Conservation (phyloP, 2,329 filamentous ascomycete species). For the Colletotrichum costaricense region DNA sequence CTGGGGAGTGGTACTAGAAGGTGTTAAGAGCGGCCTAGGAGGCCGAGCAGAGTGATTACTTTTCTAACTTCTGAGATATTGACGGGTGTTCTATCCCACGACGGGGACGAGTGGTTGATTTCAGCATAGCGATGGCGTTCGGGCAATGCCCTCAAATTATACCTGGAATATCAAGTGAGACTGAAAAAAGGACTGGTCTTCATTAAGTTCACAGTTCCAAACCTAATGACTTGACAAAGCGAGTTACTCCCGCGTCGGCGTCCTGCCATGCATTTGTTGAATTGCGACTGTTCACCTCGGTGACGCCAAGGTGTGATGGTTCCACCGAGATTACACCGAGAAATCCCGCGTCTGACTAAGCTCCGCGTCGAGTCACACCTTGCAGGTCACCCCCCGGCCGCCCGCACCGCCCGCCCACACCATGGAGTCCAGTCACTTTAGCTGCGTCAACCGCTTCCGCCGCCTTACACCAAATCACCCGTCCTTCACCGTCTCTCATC, state of each 20-base stretch:
- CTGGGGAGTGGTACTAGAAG: conserved; percentile 63
- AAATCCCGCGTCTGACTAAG: conserved; percentile 21
- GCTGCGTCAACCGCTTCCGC: neutral
- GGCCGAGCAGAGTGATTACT: conserved; percentile 22
- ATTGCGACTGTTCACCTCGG: neutral
- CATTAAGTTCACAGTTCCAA: neutral
- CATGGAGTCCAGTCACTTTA: neutral
- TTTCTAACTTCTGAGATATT: no score
- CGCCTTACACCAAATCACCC: neutral
- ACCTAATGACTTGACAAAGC: neutral
- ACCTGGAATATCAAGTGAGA: neutral
- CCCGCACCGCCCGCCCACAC: neutral
- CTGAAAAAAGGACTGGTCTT: neutral
- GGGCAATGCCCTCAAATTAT: neutral
- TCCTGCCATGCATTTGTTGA: neutral
- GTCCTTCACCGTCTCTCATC: conserved; percentile 19
- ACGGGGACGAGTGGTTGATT: neutral
- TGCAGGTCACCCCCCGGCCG: neutral
- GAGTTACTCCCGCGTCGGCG: neutral
- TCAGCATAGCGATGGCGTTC: conserved; percentile 37
- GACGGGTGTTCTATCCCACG: neutral
- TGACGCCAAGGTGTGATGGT: neutral
- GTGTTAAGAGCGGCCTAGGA: conserved; percentile 58
- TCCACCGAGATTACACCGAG: conserved; percentile 25
- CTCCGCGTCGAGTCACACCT: conserved; percentile 23